phyloP scores from a whole-genome alignment of 345 rosid genomes.

The Geranium rotundifolium region DNA sequence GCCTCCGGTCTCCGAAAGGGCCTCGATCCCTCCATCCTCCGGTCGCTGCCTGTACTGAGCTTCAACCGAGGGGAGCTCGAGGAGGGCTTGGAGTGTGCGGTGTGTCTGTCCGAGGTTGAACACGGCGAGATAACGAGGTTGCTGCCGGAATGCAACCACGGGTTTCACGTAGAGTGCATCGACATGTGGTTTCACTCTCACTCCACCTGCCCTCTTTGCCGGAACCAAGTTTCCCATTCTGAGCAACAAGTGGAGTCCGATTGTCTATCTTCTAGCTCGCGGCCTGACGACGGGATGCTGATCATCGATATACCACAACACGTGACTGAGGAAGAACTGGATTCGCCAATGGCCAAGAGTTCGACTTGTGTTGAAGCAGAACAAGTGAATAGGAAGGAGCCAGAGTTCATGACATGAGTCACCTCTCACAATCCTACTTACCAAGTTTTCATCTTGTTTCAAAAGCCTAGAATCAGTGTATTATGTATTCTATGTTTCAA shows the following conservation, averaged over 20 bases:
- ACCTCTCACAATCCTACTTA: too few relatives aligned
- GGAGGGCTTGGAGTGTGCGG: slow-evolving; percentile 69
- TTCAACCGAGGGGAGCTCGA: slow-evolving; percentile 24
- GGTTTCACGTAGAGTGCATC: slow-evolving; percentile 85
- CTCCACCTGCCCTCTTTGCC: slow-evolving; percentile 81
- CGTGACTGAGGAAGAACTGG: slow-evolving; percentile 47
- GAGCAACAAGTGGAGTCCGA: slow-evolving; percentile 15
- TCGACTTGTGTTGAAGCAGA: slow-evolving; percentile 17
- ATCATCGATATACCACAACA: slow-evolving; percentile 43
- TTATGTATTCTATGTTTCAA: too few relatives aligned
- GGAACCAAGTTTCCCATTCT: slow-evolving; percentile 46
- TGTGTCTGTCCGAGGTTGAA: slow-evolving; percentile 71
- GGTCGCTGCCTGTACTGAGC: slow-evolving; percentile 46
- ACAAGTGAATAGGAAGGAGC: too few relatives aligned
- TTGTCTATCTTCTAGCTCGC: slow-evolving; percentile 11
- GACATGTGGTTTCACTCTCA: slow-evolving; percentile 97
- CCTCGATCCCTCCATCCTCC: slow-evolving; percentile 44
- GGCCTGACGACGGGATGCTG: slow-evolving; percentile 21
- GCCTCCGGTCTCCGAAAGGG: slow-evolving; percentile 21
- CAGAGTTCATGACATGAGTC: too few relatives aligned
- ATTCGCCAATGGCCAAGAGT: slow-evolving; percentile 40
- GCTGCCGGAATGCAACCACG: slow-evolving; percentile 70
- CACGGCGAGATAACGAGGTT: slow-evolving; percentile 60
- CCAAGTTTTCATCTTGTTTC: too few relatives aligned
- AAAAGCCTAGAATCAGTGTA: too few relatives aligned